These are phyloP conservation scores for Nannochloropsis granulata DNA, from an alignment of 108 stramenopile genomes.

Conservation along the genomic window DNA sequence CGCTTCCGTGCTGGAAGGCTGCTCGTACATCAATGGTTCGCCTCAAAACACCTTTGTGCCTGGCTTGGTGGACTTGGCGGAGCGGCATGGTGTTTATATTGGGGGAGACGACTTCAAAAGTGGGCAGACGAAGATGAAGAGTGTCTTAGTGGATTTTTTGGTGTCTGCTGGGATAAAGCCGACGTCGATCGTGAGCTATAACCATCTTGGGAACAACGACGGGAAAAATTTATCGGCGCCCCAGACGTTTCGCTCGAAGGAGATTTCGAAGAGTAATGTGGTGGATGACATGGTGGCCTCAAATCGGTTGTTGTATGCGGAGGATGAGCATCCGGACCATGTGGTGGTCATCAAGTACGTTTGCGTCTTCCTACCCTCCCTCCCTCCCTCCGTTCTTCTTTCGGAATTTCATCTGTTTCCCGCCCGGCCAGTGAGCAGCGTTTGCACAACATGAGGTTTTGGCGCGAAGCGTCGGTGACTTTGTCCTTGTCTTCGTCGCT, in stretches of 20 bases:
- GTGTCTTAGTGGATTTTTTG: constrained; percentile 88
- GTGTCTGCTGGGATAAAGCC: constrained; percentile 94
- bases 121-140: constrained; percentile 97
- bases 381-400: background rate
- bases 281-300: constrained; percentile 98
- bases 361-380: background rate
- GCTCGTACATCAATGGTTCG: constrained; percentile 92
- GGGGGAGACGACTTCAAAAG: constrained; percentile 98
- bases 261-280: constrained; percentile 93
- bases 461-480: no score
- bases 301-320: constrained; percentile 77
- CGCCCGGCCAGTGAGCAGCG: no score
- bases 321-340: constrained; percentile 95
- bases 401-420: constrained; percentile 21
- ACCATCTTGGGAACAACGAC: constrained; percentile 97
- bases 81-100: constrained; percentile 59
- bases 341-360: constrained; percentile 53
- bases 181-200: constrained; percentile 88
- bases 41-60: constrained; percentile 99
- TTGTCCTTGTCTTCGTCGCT: no score
- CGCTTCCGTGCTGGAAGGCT: constrained; percentile 83
- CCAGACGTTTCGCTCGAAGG: constrained; percentile 91
- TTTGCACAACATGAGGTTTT: no score
- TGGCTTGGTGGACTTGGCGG: constrained; percentile 76
- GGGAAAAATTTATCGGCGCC: constrained; percentile 90